These are phyloP conservation scores for Mycena chlorophos DNA, from an alignment of 768 basidiomycete species.

Conservation along the genomic window DNA sequence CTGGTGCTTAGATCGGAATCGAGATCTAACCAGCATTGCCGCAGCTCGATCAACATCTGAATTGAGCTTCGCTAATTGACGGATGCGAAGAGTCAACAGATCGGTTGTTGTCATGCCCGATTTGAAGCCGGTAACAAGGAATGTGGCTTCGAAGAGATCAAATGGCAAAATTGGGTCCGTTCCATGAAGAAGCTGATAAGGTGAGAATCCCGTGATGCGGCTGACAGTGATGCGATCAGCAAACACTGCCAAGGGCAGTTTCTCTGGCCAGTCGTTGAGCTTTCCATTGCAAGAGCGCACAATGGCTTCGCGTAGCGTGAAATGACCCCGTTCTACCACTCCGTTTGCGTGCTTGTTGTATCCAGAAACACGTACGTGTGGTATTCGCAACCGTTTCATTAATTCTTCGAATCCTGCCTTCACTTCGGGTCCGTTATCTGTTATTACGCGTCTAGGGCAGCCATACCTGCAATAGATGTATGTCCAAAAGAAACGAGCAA, in stretches of 20 bases:
- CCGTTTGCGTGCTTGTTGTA: too few relatives aligned
- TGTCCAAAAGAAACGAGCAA: too few relatives aligned
- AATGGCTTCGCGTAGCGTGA: slow-evolving; percentile 31
- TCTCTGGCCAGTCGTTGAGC: slow-evolving; percentile 23
- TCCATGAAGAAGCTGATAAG: slow-evolving; percentile 13
- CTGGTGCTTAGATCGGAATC: too few relatives aligned
- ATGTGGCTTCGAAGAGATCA: too few relatives aligned
- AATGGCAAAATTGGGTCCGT: background rate
- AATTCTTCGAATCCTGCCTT: slow-evolving; percentile 22
- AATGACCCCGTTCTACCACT: slow-evolving; percentile 38
- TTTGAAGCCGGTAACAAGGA: too few relatives aligned
- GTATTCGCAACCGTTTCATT: slow-evolving; percentile 13
- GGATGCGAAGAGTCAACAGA: background rate
- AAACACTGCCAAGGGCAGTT: too few relatives aligned
- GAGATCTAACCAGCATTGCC: too few relatives aligned
- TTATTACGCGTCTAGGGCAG: slow-evolving; percentile 24
- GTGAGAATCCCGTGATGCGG: slow-evolving; percentile 23
- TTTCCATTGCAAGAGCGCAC: slow-evolving; percentile 28
- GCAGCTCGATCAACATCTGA: too few relatives aligned
- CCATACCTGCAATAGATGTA: too few relatives aligned
- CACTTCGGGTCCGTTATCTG: slow-evolving; percentile 32
- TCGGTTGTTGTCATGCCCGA: too few relatives aligned
- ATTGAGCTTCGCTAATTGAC: background rate
- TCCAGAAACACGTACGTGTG: slow-evolving; percentile 34
- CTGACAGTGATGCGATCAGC: slow-evolving; percentile 25